Conservation (phyloP, 2,329 filamentous ascomycete genomes). For the Curvularia sp. region DNA sequence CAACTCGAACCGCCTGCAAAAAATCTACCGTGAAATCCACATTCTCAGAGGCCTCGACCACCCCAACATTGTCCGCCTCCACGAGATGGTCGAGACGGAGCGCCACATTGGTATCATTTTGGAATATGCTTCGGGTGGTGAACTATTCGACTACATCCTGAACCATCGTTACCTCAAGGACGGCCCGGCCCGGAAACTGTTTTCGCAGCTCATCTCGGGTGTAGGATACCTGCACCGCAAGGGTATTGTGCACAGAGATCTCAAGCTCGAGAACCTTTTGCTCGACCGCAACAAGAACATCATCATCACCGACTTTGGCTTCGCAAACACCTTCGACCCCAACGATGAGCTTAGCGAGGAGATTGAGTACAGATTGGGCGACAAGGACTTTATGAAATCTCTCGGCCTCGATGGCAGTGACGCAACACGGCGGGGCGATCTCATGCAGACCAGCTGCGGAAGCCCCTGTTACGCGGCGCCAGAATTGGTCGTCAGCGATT, state of each 20-base stretch:
- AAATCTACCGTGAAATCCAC: slow-evolving; percentile 96
- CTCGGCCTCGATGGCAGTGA: slow-evolving; percentile 83
- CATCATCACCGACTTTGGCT: slow-evolving; percentile 99
- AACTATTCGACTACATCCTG: slow-evolving; percentile 97
- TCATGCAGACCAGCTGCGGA: slow-evolving; percentile 99
- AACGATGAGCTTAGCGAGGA: slow-evolving; percentile 87
- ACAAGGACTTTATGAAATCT: slow-evolving; percentile 86
- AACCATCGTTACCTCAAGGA: slow-evolving; percentile 98
- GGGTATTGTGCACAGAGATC: slow-evolving; percentile 94
- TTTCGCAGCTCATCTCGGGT: slow-evolving; percentile 93
- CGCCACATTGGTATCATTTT: slow-evolving; percentile 97
- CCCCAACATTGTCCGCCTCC: slow-evolving; percentile 93
- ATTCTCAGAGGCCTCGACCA: slow-evolving; percentile 89
- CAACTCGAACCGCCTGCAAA: slow-evolving; percentile 87
- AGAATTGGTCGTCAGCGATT: slow-evolving; percentile 96
- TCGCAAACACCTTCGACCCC: slow-evolving; percentile 96
- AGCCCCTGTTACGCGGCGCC: slow-evolving; percentile 98
- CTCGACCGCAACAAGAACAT: slow-evolving; percentile 97
- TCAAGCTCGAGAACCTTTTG: slow-evolving; percentile 95
- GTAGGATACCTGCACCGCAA: slow-evolving; percentile 98
- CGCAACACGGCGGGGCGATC: slow-evolving; percentile 82
- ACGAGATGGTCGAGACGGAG: slow-evolving; percentile 99
- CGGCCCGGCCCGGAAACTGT: slow-evolving; percentile 84
- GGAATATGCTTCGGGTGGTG: slow-evolving; percentile 96
- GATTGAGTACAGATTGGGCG: slow-evolving; percentile 83